These are phyloP conservation scores for Candida koratica DNA, from an alignment of 805 yeast species.

Conservation along the genomic window DNA sequence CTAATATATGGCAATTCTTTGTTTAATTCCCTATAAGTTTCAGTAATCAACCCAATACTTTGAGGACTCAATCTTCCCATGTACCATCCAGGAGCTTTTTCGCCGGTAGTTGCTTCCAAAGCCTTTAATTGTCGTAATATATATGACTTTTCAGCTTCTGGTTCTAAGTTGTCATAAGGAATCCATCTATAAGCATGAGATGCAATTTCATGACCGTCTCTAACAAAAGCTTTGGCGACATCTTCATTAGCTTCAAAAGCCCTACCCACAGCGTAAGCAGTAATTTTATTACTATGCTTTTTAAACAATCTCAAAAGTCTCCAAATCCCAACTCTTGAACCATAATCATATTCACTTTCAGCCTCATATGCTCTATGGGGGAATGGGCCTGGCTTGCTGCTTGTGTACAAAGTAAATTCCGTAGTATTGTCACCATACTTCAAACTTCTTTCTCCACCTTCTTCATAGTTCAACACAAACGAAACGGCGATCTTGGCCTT, in stretches of 20 bases:
- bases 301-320: conserved; percentile 14
- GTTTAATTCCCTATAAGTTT: conserved; percentile 14
- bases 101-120: conserved; percentile 13
- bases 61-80: conserved; percentile 18
- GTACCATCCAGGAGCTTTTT: conserved; percentile 15
- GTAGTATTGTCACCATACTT: conserved; percentile 15
- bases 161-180: conserved; percentile 14
- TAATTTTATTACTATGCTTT: conserved; percentile 11
- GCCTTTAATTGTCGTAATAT: conserved; percentile 14
- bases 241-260: conserved; percentile 14
- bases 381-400: conserved; percentile 10
- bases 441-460: conserved; percentile 22
- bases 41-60: conserved; percentile 13
- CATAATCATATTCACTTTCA: conserved; percentile 16
- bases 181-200: conserved; percentile 19
- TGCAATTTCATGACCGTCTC: conserved; percentile 18
- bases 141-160: conserved; percentile 17
- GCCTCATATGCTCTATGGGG: conserved; percentile 11
- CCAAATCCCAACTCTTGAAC: conserved; percentile 16
- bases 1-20: conserved; percentile 15
- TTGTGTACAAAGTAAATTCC: conserved; percentile 14
- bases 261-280: conserved; percentile 17
- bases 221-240: conserved; percentile 16
- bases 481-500: conserved; percentile 19
- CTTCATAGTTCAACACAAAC: conserved; percentile 23